Evolutionary conservation across 768 basidiomycete species (phyloP), one percentile per base, ranked within the genome.

Genomic region (Sutorius australiensis): DNA sequence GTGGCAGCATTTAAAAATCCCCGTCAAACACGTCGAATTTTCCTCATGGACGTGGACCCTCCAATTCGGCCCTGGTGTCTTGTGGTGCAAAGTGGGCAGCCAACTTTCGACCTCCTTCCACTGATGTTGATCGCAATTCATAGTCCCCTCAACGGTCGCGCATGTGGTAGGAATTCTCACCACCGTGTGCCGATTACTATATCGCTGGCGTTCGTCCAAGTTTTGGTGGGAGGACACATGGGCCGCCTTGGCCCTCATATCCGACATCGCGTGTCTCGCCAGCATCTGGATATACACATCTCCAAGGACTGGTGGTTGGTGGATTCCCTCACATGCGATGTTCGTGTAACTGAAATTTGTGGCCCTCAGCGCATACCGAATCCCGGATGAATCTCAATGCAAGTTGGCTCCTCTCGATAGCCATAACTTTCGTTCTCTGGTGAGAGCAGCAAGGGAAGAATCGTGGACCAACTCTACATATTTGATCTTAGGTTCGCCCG

Each of bases 161-260:
- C 60, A 67, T 41, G 31, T 12, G 13, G 13, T 64, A 3, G 62
- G 56, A 21, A 67, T 69, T 13, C 30, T 56, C 14, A n/a, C 42
- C 13, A 67, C 66, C 6, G 27, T 38, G 3, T 51, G 58, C 24
- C 57, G 66, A 39, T 51, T 67, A 7, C 19, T 51, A 14, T 57
- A 69, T 39, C 67, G 67, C 38, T 62, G 54, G 48, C 38, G 32
- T 37, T 46, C 58, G 27, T 49, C 51, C 14, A 58, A 27, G 24
- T 60, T 65, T 50, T 58, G 60, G 54, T 69, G 66, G 66, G 66
- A 67, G 21, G 66, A 67, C 32, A 38, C 53, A 31, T 69, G 66
- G 66, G 66, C 66, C 6, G 45, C 51, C 2, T 8, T 58, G 32
- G 65, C 66, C 7, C 65, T 67, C 32, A 14, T 62, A 42, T 60